Percentiles rank a stretch among this genome's conserved stretches.
phyloP scores from a whole-genome alignment of 768 basidiomycete species.

The Tricholoma saponaceum region DNA sequence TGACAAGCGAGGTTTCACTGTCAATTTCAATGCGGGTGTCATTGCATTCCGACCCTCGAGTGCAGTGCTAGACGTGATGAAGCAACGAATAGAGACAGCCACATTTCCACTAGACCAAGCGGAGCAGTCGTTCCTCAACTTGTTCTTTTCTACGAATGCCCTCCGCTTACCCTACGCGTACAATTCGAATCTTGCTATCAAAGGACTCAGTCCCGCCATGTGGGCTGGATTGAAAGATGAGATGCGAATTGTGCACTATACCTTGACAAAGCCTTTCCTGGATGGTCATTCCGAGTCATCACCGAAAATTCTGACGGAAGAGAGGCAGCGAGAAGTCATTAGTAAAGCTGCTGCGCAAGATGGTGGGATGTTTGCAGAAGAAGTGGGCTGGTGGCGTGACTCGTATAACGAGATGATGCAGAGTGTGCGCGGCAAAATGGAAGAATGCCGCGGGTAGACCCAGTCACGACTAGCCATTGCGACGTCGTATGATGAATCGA shows the following conservation, averaged over 20 bases:
- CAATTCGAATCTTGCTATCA: conserved; percentile 38
- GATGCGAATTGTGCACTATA: conserved; percentile 35
- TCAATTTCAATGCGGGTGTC: conserved; percentile 38
- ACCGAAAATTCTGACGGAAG: conserved; percentile 16
- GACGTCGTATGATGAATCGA: not conserved
- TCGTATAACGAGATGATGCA: conserved; percentile 25
- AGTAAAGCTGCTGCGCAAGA: conserved; percentile 11
- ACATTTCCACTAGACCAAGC: conserved; percentile 28
- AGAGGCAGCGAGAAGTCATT: conserved; percentile 20
- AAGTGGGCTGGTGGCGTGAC: conserved; percentile 30
- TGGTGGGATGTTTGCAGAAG: conserved; percentile 25
- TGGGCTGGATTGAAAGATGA: conserved; percentile 31
- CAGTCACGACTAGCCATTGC: not conserved
- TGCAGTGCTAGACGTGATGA: conserved; percentile 25
- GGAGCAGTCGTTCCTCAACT: conserved; percentile 39
- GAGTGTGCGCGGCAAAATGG: not conserved
- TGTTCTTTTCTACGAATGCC: conserved; percentile 31
- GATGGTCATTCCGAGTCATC: conserved; percentile 18
- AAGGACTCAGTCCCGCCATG: conserved; percentile 23
- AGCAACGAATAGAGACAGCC: conserved; percentile 22
- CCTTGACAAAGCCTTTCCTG: conserved; percentile 24
- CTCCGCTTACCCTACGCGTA: conserved; percentile 35
- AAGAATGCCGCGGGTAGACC: not conserved
- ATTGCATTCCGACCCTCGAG: conserved; percentile 30
- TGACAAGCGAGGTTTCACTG: conserved; percentile 26